Base-by-base conservation (phyloP, 1,284 basidiomycete species). In the Pseudozyma hubeiensis region DNA sequence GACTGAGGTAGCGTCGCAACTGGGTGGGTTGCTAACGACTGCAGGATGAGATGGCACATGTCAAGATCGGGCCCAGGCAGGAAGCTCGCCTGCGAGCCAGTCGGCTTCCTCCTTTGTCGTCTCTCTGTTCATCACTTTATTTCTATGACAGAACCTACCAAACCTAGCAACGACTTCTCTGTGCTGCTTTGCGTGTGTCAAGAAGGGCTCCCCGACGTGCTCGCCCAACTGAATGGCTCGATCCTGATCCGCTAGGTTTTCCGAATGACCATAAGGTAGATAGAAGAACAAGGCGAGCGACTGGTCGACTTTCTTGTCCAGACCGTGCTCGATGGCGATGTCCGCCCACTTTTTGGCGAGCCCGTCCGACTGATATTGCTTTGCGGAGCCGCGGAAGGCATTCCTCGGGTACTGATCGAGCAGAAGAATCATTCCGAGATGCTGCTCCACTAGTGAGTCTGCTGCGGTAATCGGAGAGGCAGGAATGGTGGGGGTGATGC, bases 331-430 rank as follows among this genome's bases (percentile, higher is more conserved):
- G 55, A 65, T 54, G 5, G 69, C 58, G 33, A 66, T 59, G 13
- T 66, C 48, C 45, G 69, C 64, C 59, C 59, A 72, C 34, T 72
- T 72, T 4, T 48, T 39, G 4, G 51, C 69, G 1, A 72, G 52
- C 6, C 24, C 16, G 14, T 72, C 69, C 4, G 53, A 57, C 17
- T 66, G 50, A 13, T 66, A 72, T 39, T 72, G 69, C 16, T 65
- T 57, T 0, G 63, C 31, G 3, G 53, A 54, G 5, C 55, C 51
- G 30, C 69, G 63, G 16, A 72, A 72, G 17, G 64, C 59, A 39
- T 71, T 71, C 11, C 68, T 31, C 4, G 69, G 69, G 16, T 55
- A 66, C 49, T 72, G 69, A 30, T 72, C 69, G 34, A 72, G 64
- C 34, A 70, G 43, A 10, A 72, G 58, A 14, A 72, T 40, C 69